phyloP scores from a whole-genome alignment of 2,329 filamentous ascomycete genomes.

The Colletotrichum falcatum region DNA sequence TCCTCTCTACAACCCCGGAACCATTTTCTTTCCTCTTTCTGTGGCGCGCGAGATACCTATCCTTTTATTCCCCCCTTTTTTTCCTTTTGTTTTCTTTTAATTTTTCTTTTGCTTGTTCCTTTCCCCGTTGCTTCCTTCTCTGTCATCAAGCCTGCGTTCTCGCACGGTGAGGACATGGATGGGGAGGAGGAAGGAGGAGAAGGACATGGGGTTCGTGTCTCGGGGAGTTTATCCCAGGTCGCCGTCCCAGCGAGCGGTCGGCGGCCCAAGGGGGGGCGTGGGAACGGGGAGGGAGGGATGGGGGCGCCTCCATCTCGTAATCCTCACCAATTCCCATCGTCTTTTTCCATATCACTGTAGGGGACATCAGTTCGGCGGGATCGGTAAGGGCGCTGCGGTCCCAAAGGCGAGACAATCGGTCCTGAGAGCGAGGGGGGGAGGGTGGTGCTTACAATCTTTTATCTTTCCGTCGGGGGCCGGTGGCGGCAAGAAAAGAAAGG shows the following conservation, averaged over 20 bases:
- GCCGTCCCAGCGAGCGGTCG: neutral
- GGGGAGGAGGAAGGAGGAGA: no score
- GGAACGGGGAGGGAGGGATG: neutral
- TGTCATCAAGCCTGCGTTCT: neutral
- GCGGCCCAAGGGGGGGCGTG: neutral
- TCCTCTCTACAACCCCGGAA: neutral
- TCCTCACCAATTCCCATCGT: neutral
- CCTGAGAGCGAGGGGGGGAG: neutral
- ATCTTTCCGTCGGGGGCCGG: constrained; percentile 1
- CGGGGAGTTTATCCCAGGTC: neutral
- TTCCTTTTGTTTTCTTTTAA: neutral
- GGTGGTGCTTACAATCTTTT: neutral
- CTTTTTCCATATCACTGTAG: neutral
- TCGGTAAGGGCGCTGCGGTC: neutral
- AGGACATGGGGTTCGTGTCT: neutral
- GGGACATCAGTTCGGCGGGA: neutral
- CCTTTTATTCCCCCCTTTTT: neutral
- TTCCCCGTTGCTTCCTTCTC: neutral
- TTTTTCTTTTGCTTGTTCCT: neutral
- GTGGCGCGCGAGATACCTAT: constrained; percentile 22
- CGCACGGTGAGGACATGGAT: neutral
- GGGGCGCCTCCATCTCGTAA: neutral
- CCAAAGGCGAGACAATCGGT: neutral
- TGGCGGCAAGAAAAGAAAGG: neutral
- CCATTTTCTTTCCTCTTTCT: neutral